Base-by-base conservation (phyloP, 805 yeast genomes). In the Metschnikowia kofuensis region DNA sequence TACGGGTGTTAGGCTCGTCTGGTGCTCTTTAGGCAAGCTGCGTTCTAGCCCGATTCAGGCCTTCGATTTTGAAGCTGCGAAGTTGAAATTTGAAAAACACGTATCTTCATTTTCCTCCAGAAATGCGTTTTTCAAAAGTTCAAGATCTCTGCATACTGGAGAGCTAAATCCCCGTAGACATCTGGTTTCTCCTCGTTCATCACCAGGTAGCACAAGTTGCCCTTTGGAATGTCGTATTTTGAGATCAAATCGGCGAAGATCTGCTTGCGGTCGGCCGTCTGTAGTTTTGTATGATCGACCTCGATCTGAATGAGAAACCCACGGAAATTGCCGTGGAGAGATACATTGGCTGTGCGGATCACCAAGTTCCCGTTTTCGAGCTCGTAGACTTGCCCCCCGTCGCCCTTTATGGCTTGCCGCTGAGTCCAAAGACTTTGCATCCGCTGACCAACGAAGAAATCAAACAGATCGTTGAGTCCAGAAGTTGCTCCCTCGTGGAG, bases 261-360 rank as follows among this genome's bases (percentile, higher is more conserved):
- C 26, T 42, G 44, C 30, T 46, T 52, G 31, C 37, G 42, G 35
- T 52, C 55, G 11, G 39, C 28, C 28, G 41, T 15, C 26, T n/a
- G 51, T 48, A n/a, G 42, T 51, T 34, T 48, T 40, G 41, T 41
- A 21, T 49, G 51, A 37, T 57, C 50, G 32, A 52, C 73, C 49
- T 79, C 84, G 2, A 84, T 72, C 56, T 84, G 86, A 28, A 87
- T 76, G 35, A 87, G 62, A 35, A 87, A 74, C 0, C 90, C 90
- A 51, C 84, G 79, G 70, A 85, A 87, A 15, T 74, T 74, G 1
- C 96, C 95, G 60, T 86, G 90, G 12, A 87, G 72, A 43, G 83
- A 82, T 36, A 87, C 80, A 60, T 87, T 88, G 38, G 87, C 83
- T 0, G 90, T 78, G 36, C 89, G 69, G 3, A 88, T 68, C 8